Evolutionary conservation across 139 green algal genomes (phyloP).

Genomic region (Raphidocelis subcapitata): DNA sequence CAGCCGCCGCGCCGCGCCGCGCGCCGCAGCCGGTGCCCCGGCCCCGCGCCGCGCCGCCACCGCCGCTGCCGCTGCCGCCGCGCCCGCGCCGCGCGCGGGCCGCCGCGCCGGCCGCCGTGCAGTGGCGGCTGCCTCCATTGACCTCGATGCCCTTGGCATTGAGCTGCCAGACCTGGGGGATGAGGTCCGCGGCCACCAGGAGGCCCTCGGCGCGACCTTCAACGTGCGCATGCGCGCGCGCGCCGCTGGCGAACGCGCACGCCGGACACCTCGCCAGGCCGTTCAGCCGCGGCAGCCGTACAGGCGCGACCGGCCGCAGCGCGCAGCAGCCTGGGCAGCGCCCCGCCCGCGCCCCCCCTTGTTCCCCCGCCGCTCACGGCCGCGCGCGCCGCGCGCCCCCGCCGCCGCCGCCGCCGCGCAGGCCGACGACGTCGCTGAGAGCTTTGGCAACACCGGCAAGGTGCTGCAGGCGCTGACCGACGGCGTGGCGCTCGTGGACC

Average conservation of each 20-base stretch:
- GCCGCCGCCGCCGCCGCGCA: conserved; percentile 10
- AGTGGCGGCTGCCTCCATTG: conserved; percentile 7
- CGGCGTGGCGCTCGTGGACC: conserved; percentile 67
- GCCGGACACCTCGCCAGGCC: background rate
- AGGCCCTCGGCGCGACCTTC: conserved; percentile 54
- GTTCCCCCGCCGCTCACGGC: background rate
- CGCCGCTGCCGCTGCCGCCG: background rate
- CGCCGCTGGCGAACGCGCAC: background rate
- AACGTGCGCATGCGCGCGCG: conserved; percentile 40
- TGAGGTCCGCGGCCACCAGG: conserved; percentile 54
- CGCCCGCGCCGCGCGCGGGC: background rate
- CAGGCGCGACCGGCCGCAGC: background rate
- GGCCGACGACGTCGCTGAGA: conserved; percentile 44
- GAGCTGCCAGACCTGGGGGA: conserved; percentile 72
- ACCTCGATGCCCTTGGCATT: conserved; percentile 37
- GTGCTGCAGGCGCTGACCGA: conserved; percentile 45
- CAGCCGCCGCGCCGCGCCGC: background rate
- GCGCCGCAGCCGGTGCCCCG: background rate
- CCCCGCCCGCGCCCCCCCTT: too few relatives aligned
- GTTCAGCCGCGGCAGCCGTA: background rate
- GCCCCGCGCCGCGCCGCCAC: background rate
- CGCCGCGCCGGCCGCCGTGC: background rate
- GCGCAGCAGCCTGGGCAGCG: background rate
- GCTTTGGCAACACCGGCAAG: conserved; percentile 53
- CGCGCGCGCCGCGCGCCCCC: background rate